Evolutionary conservation across 106 monocot species (phyloP).

Genomic region (Dioscorea dumetorum): DNA sequence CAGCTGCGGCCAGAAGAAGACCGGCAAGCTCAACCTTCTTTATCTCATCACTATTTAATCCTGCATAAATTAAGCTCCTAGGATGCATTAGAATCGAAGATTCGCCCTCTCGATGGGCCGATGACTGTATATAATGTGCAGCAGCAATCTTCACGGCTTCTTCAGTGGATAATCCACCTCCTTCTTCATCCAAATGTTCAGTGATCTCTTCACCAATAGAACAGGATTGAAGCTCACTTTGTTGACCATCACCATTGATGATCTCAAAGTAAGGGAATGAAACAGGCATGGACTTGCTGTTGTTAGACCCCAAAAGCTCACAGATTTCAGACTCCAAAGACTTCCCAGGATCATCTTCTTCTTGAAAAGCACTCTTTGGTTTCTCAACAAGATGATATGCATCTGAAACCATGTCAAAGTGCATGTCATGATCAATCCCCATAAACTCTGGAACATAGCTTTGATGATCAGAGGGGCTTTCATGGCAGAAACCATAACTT

Average conservation of each 20-base stretch:
- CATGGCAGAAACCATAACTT: background rate
- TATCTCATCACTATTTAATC: background rate
- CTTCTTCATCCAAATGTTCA: background rate
- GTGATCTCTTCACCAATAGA: background rate
- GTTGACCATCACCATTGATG: no score
- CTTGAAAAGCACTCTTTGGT: background rate
- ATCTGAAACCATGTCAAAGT: conserved; percentile 1
- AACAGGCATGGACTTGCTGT: background rate
- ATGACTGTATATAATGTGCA: conserved; percentile 9
- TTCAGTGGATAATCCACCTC: conserved; percentile 7
- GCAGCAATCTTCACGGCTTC: conserved; percentile 16
- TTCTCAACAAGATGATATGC: background rate
- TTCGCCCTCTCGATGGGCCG: background rate
- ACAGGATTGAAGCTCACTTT: background rate
- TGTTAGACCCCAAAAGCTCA: background rate
- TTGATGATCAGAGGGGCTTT: background rate
- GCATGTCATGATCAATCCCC: background rate
- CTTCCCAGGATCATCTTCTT: background rate
- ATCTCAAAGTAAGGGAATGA: no score
- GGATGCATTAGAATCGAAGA: conserved; percentile 12
- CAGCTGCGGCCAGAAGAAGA: conserved; percentile 12
- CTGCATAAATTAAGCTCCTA: conserved; percentile 1
- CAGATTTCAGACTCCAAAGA: background rate
- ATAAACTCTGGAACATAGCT: background rate
- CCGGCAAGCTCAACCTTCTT: conserved; percentile 11